Percentiles rank a stretch among this genome's conserved stretches.
These are phyloP conservation scores for Cyclotella sp. DNA, from an alignment of 108 stramenopile genomes.

Conservation along the genomic window DNA sequence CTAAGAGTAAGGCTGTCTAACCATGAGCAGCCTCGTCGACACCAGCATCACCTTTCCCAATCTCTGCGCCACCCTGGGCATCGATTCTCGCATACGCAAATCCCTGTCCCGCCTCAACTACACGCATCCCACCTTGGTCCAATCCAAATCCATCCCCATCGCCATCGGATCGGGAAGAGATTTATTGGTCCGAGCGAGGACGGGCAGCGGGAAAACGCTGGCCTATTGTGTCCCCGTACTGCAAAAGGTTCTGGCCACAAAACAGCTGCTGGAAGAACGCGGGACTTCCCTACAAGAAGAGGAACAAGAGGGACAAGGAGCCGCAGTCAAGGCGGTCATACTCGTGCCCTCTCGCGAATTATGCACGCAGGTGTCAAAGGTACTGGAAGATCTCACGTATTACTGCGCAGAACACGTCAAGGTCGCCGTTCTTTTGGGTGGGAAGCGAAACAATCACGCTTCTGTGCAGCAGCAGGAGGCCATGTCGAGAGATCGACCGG, in stretches of 20 bases:
- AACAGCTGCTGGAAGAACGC: constrained; percentile 37
- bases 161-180: constrained; percentile 90
- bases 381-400: constrained; percentile 81
- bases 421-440: constrained; percentile 74
- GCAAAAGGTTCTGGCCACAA: constrained; percentile 89
- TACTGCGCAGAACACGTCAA: constrained; percentile 91
- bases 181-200: constrained; percentile 92
- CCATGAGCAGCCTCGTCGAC: constrained; percentile 54
- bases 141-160: constrained; percentile 84
- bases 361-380: constrained; percentile 86
- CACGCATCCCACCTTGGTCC: constrained; percentile 84
- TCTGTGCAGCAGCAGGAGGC: constrained; percentile 70
- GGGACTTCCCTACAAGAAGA: constrained; percentile 17
- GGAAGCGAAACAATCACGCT: constrained; percentile 43
- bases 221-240: constrained; percentile 94
- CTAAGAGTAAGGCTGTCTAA: neutral
- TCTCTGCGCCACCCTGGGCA: constrained; percentile 74
- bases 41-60: constrained; percentile 75
- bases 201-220: constrained; percentile 97
- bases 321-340: constrained; percentile 80
- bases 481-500: constrained; percentile 78
- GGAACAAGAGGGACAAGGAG: constrained; percentile 15
- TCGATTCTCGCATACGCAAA: constrained; percentile 82
- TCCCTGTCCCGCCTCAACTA: constrained; percentile 79
- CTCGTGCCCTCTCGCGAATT: constrained; percentile 98